Conservation (phyloP, 352 stramenopile genomes). For the Pythium aphanidermatum region DNA sequence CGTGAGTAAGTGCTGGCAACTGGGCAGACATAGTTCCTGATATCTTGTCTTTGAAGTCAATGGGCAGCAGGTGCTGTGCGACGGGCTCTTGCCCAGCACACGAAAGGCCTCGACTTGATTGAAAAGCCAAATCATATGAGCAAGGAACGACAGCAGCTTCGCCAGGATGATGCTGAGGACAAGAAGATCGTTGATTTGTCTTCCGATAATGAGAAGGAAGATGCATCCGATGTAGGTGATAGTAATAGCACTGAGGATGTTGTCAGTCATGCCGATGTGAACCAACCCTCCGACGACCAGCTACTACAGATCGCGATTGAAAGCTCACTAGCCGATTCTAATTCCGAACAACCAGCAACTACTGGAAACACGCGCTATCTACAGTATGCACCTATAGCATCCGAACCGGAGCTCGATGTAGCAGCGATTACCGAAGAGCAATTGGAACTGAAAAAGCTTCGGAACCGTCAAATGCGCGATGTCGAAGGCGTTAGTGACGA, state of each 20-base stretch:
- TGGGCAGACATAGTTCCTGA: no score
- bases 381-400: constrained; percentile 5
- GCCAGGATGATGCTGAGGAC: not conserved
- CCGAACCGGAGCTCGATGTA: constrained; percentile 20
- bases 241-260: not conserved
- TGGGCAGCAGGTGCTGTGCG: constrained; percentile 77
- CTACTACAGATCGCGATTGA: constrained; percentile 19
- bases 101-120: constrained; percentile 10
- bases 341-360: not conserved
- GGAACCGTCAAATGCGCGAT: constrained; percentile 81
- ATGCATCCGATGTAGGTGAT: not conserved
- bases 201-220: not conserved
- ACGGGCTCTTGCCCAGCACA: constrained; percentile 61
- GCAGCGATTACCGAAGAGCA: constrained; percentile 49
- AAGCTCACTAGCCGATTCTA: constrained; percentile 13
- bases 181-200: not conserved
- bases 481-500: constrained; percentile 95
- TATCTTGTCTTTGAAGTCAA: no score
- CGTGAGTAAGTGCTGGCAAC: constrained; percentile 33
- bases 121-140: no score
- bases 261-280: constrained; percentile 6
- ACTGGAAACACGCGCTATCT: constrained; percentile 10
- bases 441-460: constrained; percentile 65
- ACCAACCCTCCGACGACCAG: constrained; percentile 12
- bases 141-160: no score